A percentile compares a stretch with the other conserved stretches of the same genome.
These are phyloP conservation scores for Mollisia scopiformis DNA, from an alignment of 2,329 filamentous ascomycete genomes.

Conservation along the genomic window DNA sequence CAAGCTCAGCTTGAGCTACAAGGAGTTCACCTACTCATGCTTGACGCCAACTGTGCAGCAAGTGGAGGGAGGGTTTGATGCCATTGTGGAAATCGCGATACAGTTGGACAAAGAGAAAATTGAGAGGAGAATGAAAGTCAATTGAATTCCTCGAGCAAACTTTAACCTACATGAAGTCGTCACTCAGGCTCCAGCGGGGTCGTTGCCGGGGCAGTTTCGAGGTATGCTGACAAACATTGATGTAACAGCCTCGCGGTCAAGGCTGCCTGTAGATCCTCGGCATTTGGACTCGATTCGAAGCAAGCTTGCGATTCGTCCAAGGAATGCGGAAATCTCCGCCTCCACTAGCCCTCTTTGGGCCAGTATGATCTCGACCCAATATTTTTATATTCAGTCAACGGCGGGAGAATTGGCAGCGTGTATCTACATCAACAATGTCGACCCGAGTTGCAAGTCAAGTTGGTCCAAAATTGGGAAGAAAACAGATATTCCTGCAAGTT, in stretches of 20 bases:
- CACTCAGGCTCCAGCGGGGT: background rate
- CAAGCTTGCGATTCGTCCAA: background rate
- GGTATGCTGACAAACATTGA: background rate
- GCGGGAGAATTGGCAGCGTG: background rate
- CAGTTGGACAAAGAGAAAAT: no score
- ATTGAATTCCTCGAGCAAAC: background rate
- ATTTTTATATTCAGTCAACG: background rate
- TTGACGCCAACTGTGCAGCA: slow-evolving; percentile 39
- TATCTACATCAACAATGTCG: slow-evolving; percentile 21
- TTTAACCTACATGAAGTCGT: background rate
- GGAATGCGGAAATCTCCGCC: background rate
- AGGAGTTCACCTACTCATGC: slow-evolving; percentile 32
- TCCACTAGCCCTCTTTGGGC: background rate
- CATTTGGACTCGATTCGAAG: background rate
- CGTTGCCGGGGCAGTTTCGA: background rate
- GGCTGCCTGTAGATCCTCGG: background rate
- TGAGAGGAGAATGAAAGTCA: background rate
- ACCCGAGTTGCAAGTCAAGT: slow-evolving; percentile 10
- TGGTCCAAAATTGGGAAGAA: slow-evolving; percentile 48
- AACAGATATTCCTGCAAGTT: slow-evolving; percentile 59
- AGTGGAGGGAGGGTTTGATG: slow-evolving; percentile 36
- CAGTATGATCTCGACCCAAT: background rate
- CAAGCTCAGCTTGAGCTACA: background rate
- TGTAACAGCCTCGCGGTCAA: background rate
- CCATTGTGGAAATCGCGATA: slow-evolving; percentile 35